phyloP scores from a whole-genome alignment of 2,329 filamentous ascomycete genomes.

The Sporothrix euskadiensis region DNA sequence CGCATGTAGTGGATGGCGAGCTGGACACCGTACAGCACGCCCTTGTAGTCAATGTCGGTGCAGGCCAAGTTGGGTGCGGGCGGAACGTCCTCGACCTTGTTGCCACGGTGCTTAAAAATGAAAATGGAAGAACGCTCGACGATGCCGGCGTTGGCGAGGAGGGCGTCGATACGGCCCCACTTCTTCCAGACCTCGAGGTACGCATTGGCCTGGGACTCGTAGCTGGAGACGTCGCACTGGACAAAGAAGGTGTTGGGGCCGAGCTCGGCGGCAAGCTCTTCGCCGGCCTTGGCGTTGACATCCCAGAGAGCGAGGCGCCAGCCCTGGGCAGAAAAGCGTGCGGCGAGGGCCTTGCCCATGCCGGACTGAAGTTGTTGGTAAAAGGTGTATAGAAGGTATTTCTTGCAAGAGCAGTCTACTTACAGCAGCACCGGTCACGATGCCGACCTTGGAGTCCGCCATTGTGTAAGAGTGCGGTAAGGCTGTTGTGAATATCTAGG shows the following conservation, averaged over 20 bases:
- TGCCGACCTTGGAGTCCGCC: constrained; percentile 26
- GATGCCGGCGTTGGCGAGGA: constrained; percentile 54
- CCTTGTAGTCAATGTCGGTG: constrained; percentile 55
- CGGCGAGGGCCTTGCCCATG: constrained; percentile 28
- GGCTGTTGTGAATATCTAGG: neutral
- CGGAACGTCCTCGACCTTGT: constrained; percentile 25
- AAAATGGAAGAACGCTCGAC: constrained; percentile 50
- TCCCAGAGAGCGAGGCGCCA: constrained; percentile 26
- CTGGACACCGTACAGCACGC: constrained; percentile 51
- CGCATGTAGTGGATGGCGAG: constrained; percentile 57
- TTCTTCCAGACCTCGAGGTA: constrained; percentile 47
- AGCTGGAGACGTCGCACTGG: constrained; percentile 48
- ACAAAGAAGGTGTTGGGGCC: constrained; percentile 44
- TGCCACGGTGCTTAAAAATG: constrained; percentile 36
- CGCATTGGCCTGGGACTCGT: constrained; percentile 46
- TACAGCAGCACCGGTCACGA: constrained; percentile 30
- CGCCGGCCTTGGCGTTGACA: constrained; percentile 25
- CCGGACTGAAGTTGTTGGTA: constrained; percentile 12
- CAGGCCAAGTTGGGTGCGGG: constrained; percentile 47
- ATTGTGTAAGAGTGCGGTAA: neutral
- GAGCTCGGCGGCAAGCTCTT: constrained; percentile 23
- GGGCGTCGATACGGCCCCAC: constrained; percentile 50
- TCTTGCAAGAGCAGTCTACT: neutral
- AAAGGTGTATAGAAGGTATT: neutral
- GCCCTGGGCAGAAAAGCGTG: constrained; percentile 40